Percentiles rank a stretch among this genome's conserved stretches.
phyloP scores from a whole-genome alignment of 108 stramenopile species.

The Skeletonema potamos region DNA sequence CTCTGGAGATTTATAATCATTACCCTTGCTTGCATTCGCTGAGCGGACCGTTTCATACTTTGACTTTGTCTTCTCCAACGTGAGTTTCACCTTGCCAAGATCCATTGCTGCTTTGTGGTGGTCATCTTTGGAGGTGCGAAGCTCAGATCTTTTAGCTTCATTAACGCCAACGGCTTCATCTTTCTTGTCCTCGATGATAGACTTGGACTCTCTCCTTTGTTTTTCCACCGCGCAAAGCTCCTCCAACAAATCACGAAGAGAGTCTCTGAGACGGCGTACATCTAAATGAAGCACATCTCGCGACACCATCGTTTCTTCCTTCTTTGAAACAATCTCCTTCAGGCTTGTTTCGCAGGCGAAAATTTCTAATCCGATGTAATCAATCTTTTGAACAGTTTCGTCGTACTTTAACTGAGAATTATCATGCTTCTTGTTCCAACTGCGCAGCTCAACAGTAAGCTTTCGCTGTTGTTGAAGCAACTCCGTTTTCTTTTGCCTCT shows the following conservation, averaged over 20 bases:
- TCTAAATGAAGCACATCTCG: constrained; percentile 80
- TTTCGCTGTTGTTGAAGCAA: constrained; percentile 59
- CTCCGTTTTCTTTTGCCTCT: constrained; percentile 50
- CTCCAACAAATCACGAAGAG: constrained; percentile 58
- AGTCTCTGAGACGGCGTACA: constrained; percentile 64
- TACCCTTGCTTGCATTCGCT: constrained; percentile 46
- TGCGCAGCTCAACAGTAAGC: constrained; percentile 63
- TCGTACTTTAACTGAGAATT: constrained; percentile 23
- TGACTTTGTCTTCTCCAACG: constrained; percentile 48
- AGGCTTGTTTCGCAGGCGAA: constrained; percentile 57
- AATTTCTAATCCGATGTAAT: constrained; percentile 69
- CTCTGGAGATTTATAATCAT: constrained; percentile 61
- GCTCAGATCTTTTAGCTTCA: constrained; percentile 65
- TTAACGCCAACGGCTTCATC: constrained; percentile 49
- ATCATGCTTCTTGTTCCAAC: constrained; percentile 42
- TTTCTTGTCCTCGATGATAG: constrained; percentile 70
- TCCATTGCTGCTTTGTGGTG: constrained; percentile 72
- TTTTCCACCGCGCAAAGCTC: constrained; percentile 73
- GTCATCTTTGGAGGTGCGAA: constrained; percentile 73
- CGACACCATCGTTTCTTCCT: constrained; percentile 71
- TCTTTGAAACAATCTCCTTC: constrained; percentile 30
- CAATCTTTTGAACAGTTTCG: constrained; percentile 38
- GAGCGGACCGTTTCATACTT: constrained; percentile 63
- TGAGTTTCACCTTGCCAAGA: constrained; percentile 48
- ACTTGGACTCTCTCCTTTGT: constrained; percentile 57